Evolutionary conservation across 2,329 filamentous ascomycete species (phyloP).

Genomic region (Stachybotrys chlorohalonatus): DNA sequence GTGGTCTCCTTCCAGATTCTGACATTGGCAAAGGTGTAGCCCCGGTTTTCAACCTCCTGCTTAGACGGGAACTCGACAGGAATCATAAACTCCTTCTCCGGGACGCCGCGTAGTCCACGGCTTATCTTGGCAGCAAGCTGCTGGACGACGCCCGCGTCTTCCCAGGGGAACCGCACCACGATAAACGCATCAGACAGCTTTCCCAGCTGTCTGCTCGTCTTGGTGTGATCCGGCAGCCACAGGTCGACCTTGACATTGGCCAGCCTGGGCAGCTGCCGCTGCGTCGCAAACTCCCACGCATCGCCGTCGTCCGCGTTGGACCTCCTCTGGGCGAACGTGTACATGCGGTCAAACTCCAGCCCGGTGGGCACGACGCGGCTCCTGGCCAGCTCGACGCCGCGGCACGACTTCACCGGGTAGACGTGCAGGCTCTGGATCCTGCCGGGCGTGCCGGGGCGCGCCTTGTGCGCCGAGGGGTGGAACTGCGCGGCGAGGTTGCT

Average conservation of each 20-base stretch:
- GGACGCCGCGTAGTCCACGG: constrained; percentile 36
- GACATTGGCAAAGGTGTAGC: constrained; percentile 53
- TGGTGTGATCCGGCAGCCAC: constrained; percentile 58
- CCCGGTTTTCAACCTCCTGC: constrained; percentile 45
- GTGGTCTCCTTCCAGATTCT: constrained; percentile 54
- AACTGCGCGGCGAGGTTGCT: constrained; percentile 26
- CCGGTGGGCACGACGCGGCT: constrained; percentile 59
- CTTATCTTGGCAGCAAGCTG: constrained; percentile 40
- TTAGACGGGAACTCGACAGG: constrained; percentile 53
- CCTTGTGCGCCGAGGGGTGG: constrained; percentile 9
- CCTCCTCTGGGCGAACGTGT: constrained; percentile 62
- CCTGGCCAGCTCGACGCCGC: constrained; percentile 61
- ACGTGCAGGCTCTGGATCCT: constrained; percentile 58
- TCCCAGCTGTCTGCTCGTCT: constrained; percentile 40
- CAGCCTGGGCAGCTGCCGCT: constrained; percentile 59
- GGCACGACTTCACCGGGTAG: constrained; percentile 79
- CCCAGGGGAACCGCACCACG: constrained; percentile 58
- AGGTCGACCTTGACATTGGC: constrained; percentile 59
- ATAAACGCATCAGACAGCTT: constrained; percentile 49
- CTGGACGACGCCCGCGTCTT: constrained; percentile 36
- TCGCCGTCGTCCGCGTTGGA: constrained; percentile 21
- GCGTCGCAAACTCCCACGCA: constrained; percentile 63
- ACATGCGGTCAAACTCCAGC: constrained; percentile 72
- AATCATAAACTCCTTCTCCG: constrained; percentile 56
- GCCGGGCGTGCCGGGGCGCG: constrained; percentile 10